Evolutionary conservation across 2,329 filamentous ascomycete species (phyloP), one percentile per base, ranked within the genome.

Genomic region (Biscogniauxia mediterranea): DNA sequence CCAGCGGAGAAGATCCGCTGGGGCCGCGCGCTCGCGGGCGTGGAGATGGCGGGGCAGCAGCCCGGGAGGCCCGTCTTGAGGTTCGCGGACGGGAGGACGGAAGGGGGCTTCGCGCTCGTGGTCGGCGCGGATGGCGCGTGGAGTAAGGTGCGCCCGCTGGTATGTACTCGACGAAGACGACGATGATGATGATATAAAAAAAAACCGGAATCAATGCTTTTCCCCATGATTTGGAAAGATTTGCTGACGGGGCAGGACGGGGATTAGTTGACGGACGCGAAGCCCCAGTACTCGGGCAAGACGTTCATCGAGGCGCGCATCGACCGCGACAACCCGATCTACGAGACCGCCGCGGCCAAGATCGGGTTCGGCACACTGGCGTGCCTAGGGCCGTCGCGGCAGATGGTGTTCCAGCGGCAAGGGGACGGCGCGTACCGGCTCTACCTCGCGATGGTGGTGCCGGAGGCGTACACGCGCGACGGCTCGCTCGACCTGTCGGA

Each of bases 91-190:
- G 65, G 65, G 1, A 7, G 64, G 0, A 7, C 19, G 1, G 62
- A 64, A 53, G 26, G 13, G 8, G 68, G 67, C 5, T 69, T 66
- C 56, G 73, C 77, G 28, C 66, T 78, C 11, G 66, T 76, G 8
- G 70, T 78, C 42, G 76, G 77, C 8, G 74, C 74, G 1, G 74
- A 76, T 64, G 77, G 77, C 3, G 75, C 75, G 1, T 78, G 73
- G 72, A 71, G 68, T 46, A 74, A 71, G 64, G 71, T 77, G 20
- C 70, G 76, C 23, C 51, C 56, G 6, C 38, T 60, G 53, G 32
- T 62, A 55, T 60, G 52, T 46, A 11, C 28, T 60, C 54, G 26
- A 54, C 15, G 52, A 49, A 13, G 38, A 52, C 17, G 38, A 56
- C 21, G 28, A 32, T 32, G 7, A 8, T n/a, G n/a, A n/a, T n/a